Conservation (phyloP, 305 asterid species). For the Plantago coronopus region DNA sequence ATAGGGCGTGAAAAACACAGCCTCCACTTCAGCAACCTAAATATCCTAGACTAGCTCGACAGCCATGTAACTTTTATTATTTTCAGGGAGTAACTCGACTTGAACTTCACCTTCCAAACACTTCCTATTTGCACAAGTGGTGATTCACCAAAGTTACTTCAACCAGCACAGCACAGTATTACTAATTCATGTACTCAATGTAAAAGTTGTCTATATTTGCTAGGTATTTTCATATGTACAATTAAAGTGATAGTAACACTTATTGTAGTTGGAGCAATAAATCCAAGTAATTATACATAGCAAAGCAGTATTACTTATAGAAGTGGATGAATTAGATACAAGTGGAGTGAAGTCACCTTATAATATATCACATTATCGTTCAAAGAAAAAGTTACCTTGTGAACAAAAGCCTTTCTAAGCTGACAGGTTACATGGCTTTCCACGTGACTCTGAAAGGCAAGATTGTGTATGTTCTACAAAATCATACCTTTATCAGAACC, state of each 20-base stretch:
- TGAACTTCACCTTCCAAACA: neutral
- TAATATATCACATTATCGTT: too few species aligned
- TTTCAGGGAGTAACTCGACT: neutral
- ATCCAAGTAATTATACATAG: slow-evolving; percentile 2
- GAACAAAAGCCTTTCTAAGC: slow-evolving; percentile 62
- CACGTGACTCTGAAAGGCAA: slow-evolving; percentile 38
- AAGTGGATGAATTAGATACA: slow-evolving; percentile 8
- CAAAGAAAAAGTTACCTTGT: slow-evolving; percentile 67
- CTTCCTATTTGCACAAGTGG: too few species aligned
- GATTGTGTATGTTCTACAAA: slow-evolving; percentile 64
- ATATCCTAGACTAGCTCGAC: neutral
- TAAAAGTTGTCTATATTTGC: neutral
- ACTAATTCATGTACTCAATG: too few species aligned
- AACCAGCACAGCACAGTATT: too few species aligned
- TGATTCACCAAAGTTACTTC: too few species aligned
- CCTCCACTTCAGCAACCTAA: slow-evolving; percentile 7
- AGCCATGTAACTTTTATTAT: neutral
- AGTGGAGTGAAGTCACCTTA: slow-evolving; percentile 48
- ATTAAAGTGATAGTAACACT: too few species aligned
- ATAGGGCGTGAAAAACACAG: slow-evolving; percentile 12
- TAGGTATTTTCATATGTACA: neutral
- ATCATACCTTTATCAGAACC: slow-evolving; percentile 27
- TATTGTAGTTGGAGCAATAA: too few species aligned
- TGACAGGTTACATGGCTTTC: slow-evolving; percentile 38
- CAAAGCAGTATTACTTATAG: slow-evolving; percentile 17